Conservation (phyloP, 257 asterid species). For the Thymus quinquecostatus region DNA sequence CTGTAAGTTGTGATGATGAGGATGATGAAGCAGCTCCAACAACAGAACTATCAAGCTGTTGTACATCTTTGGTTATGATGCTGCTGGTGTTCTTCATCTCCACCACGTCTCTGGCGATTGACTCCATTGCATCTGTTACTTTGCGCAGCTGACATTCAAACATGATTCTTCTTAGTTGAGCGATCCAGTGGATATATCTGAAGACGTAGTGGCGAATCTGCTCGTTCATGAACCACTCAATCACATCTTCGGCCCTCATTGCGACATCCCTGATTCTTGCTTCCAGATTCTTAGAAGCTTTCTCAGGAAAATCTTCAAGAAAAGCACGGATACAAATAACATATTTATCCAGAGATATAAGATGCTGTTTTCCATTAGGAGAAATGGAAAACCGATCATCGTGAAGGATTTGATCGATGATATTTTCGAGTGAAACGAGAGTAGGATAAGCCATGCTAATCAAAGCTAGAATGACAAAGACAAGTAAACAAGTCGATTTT, state of each 20-base stretch:
- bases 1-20: constrained; percentile 2
- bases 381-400: neutral
- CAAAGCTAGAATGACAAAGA: no score
- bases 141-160: neutral
- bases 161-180: neutral
- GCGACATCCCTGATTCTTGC: constrained; percentile 5
- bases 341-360: neutral
- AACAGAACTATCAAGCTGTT: no score
- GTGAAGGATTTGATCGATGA: neutral
- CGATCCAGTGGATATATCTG: neutral
- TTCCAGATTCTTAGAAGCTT: neutral
- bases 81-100: neutral
- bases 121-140: constrained; percentile 2
- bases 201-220: neutral
- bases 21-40: neutral
- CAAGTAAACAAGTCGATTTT: no score
- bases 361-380: neutral
- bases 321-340: neutral
- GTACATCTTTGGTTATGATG: neutral
- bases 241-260: neutral
- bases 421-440: constrained; percentile 22
- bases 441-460: constrained; percentile 21
- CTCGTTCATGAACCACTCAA: neutral
- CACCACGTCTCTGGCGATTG: neutral
- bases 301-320: neutral